A percentile compares a stretch with the other conserved stretches of the same genome.
These are phyloP conservation scores for Polychaeton citri DNA, from an alignment of 2,329 filamentous ascomycete genomes.

Conservation along the genomic window DNA sequence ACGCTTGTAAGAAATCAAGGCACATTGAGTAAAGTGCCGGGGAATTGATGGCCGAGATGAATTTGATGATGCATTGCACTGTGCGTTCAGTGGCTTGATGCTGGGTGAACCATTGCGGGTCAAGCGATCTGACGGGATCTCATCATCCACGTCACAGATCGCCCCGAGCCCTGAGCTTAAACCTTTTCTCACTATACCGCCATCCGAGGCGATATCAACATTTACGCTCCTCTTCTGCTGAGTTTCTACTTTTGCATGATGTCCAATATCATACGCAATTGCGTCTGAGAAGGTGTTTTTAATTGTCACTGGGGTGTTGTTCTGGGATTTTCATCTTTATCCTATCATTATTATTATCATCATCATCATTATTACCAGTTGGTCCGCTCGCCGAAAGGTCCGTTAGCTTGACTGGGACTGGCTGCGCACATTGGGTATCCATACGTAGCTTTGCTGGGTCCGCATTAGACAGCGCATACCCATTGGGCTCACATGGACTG, in stretches of 20 bases:
- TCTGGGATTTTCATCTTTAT: background rate
- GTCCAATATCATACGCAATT: background rate
- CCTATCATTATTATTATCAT: background rate
- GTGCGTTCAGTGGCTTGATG: too few species aligned
- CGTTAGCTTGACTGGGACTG: background rate
- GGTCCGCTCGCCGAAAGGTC: background rate
- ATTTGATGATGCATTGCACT: too few species aligned
- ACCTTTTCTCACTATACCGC: background rate
- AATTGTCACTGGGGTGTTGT: background rate
- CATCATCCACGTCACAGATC: slow-evolving; percentile 1
- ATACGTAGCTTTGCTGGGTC: background rate
- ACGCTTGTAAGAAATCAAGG: too few species aligned
- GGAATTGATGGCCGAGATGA: too few species aligned
- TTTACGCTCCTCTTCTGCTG: background rate
- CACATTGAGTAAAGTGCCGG: too few species aligned
- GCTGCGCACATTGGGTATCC: background rate
- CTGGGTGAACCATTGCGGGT: background rate
- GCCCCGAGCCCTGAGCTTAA: background rate
- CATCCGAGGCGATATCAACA: background rate
- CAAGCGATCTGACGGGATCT: too few species aligned
- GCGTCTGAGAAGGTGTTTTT: background rate
- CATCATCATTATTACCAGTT: background rate
- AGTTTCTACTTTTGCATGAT: background rate
- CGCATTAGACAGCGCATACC: background rate
- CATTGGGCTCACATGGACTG: background rate